phyloP scores from a whole-genome alignment of 106 monocot genomes.

The Apostasia ramifera region DNA sequence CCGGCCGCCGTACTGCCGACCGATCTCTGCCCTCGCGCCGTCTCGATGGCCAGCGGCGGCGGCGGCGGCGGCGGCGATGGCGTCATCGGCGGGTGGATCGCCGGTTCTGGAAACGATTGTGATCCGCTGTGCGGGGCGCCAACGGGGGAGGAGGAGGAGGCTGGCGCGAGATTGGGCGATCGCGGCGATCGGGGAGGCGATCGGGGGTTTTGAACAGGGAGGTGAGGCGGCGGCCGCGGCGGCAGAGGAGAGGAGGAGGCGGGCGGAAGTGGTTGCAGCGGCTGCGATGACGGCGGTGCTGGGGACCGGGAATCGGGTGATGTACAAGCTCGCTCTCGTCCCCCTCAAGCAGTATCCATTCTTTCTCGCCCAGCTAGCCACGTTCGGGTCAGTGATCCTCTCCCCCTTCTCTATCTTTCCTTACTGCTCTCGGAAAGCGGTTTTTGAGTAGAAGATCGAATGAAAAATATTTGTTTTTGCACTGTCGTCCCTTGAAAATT shows the following conservation, averaged over 20 bases:
- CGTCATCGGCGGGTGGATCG: background rate
- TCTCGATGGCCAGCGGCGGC: background rate
- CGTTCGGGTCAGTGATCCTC: constrained; percentile 49
- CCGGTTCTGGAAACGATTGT: background rate
- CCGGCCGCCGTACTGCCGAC: background rate
- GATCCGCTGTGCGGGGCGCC: background rate
- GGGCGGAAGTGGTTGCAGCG: constrained; percentile 41
- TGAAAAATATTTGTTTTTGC: no score
- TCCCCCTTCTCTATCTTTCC: background rate
- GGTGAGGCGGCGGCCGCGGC: constrained; percentile 16
- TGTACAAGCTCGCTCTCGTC: constrained; percentile 86
- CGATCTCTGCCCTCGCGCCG: background rate
- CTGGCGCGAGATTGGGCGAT: background rate
- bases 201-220: constrained; percentile 18
- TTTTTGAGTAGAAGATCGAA: no score
- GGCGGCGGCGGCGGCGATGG: no score
- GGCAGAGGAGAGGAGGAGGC: constrained; percentile 21
- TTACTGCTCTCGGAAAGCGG: no score
- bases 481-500: no score
- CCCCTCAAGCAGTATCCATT: constrained; percentile 84
- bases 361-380: constrained; percentile 93
- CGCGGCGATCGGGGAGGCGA: constrained; percentile 23
- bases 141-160: constrained; percentile 3
- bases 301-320: constrained; percentile 71
- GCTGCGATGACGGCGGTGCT: constrained; percentile 62